Evolutionary conservation across 2,329 filamentous ascomycete genomes (phyloP), one percentile per base, ranked within the genome.

Genomic region (Pseudogymnoascus destructans): DNA sequence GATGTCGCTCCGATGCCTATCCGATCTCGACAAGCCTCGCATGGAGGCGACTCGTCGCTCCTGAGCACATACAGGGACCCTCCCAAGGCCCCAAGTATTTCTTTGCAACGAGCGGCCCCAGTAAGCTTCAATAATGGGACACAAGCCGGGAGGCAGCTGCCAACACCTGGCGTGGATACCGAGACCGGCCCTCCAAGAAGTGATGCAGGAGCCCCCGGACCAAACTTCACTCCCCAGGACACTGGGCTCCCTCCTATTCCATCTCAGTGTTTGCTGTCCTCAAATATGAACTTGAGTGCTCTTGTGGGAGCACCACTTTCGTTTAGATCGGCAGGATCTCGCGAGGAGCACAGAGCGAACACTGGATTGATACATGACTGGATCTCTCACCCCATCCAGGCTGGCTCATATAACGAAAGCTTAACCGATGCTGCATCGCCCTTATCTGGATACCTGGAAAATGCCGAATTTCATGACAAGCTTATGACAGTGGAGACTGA

Each of bases 251-350:
- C 69, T 33, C 65, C 68, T 23, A 70, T 70, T 52, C 69, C 69
- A 11, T 69, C 68, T 5, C 67, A 70, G 55, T 70, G 68, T 62
- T 59, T 70, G n/a, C 61, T 70, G 7, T 66, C 67, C 9, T 69
- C 67, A 11, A 66, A 69, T n/a, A 64, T 61, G 62, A 66, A 63
- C 46, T 69, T 67, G 21, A 59, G 62, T 55, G 62, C 61, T 27
- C 64, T 64, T 15, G 62, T 62, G 10, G 67, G 65, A 40, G 63
- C 66, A 58, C 59, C 63, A 23, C 62, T 58, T 21, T 64, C 64
- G 55, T 58, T 59, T 42, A 32, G 46, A 52, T 52, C 46, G 25
- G 15, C 46, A 32, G 10, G 9, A 13, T 30, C n/a, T 2, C 25
- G 46, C 9, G 46, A 52, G 25, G 46, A 52, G 17, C 46, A 19